Evolutionary conservation across 1,284 basidiomycete genomes (phyloP).

Genomic region (Microbotryum violaceum): DNA sequence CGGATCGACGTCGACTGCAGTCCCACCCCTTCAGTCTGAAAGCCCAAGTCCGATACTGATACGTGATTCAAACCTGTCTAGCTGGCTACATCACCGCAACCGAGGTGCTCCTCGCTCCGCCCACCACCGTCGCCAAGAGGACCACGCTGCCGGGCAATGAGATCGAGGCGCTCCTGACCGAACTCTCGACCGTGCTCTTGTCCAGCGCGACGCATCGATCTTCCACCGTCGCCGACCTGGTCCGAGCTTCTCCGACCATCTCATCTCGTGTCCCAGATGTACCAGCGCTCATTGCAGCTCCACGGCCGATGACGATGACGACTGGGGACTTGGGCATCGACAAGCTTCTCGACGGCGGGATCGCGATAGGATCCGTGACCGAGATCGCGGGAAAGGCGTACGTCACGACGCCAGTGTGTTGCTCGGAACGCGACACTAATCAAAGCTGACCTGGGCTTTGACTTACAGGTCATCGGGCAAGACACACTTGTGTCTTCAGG

Average conservation of each 20-base stretch:
- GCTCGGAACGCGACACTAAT: neutral
- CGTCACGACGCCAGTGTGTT: neutral
- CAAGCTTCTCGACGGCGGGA: constrained; percentile 16
- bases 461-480: constrained; percentile 25
- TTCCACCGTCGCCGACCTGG: neutral
- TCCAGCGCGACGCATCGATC: neutral
- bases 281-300: neutral
- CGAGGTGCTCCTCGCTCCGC: constrained; percentile 25
- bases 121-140: constrained; percentile 1
- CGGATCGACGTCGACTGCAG: neutral
- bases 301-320: constrained; percentile 4
- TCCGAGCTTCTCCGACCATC: neutral
- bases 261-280: neutral
- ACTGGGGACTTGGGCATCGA: constrained; percentile 21
- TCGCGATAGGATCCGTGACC: constrained; percentile 17
- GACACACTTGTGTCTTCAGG: constrained; percentile 27
- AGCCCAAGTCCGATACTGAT: neutral
- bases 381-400: constrained; percentile 29
- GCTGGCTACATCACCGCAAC: constrained; percentile 18
- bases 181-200: constrained; percentile 9
- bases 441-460: neutral
- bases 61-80: neutral
- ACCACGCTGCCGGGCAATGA: constrained; percentile 10
- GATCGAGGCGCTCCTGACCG: constrained; percentile 2
- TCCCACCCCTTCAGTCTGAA: neutral